These are phyloP conservation scores for Osmanthus fragrans DNA, from an alignment of 257 asterid genomes.

Conservation along the genomic window DNA sequence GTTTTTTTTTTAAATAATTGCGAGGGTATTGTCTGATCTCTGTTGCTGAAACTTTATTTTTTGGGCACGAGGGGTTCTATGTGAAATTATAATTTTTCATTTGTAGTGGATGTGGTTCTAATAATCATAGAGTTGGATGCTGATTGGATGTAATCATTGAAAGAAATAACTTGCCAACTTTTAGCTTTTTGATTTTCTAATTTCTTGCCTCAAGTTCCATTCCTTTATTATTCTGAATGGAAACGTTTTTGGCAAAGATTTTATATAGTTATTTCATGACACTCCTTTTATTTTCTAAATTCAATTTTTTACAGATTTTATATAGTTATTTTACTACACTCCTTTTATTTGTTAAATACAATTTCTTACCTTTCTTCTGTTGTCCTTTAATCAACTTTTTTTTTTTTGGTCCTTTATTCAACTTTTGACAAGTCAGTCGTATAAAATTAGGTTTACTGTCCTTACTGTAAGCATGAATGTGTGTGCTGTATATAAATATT, in stretches of 20 bases:
- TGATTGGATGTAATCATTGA: not conserved
- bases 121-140: not conserved
- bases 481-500: not conserved
- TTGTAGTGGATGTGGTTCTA: not conserved
- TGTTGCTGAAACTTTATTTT: constrained; percentile 17
- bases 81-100: not conserved
- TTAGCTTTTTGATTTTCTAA: not conserved
- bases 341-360: not conserved
- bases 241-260: not conserved
- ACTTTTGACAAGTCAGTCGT: not conserved
- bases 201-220: not conserved
- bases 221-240: not conserved
- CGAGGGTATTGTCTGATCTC: not conserved
- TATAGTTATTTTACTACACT: not conserved
- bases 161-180: constrained; percentile 3
- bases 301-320: not conserved
- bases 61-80: constrained; percentile 10
- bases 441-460: not conserved
- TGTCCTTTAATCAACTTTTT: not conserved
- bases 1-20: not conserved
- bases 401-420: too few species aligned
- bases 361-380: not conserved
- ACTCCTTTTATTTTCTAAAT: not conserved
- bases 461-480: not conserved
- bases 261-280: not conserved